Base-by-base conservation (phyloP, 1,139 yeast species). In the Blastobotrys raffinosifermentans region DNA sequence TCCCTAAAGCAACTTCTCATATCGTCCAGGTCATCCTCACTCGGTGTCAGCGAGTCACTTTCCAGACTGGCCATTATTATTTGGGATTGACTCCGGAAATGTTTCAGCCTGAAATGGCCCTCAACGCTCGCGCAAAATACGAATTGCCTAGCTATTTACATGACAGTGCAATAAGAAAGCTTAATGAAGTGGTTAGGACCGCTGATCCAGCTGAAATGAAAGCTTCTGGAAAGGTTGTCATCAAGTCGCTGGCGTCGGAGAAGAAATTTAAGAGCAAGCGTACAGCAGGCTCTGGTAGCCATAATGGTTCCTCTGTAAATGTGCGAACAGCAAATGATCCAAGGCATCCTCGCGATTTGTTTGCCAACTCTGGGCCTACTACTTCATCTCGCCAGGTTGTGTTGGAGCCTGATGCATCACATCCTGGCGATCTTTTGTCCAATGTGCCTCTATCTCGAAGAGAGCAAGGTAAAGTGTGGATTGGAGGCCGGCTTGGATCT, bases 1-100 rank as follows among this genome's bases (percentile, higher is more conserved):
- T 80, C 54, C 97, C 98, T 5, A 77, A 83, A 47, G 85, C 96
- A 0, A 81, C 96, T 0, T 84, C 96, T 0, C 96, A 89, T 58
- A 89, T 91, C 32, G 93, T 91, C 6, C 95, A 94, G 47, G 87
- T 91, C 75, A 86, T 91, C 13, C 66, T 89, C 45, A 81, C 94
- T 1, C 73, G 95, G 45, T 69, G 91, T 40, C 86, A 86, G 57
- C 74, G 94, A 50, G 96, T 91, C 4, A 89, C 97, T 0, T 79
- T 89, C 62, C 91, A 82, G 54, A 84, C 96, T 0, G 84, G 93
- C 9, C 93, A 89, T 55, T 73, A 77, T 49, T 91, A 91, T 57
- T 66, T 91, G 36, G 96, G 95, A 0, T 63, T 91, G 22, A 86
- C 97, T 0, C 69, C 75, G 19, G 96, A 87, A 51, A 78, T 91